A percentile compares a stretch with the other conserved stretches of the same genome.
These are phyloP conservation scores for Whalleya microplaca DNA, from an alignment of 2,329 filamentous ascomycete genomes.

Conservation along the genomic window DNA sequence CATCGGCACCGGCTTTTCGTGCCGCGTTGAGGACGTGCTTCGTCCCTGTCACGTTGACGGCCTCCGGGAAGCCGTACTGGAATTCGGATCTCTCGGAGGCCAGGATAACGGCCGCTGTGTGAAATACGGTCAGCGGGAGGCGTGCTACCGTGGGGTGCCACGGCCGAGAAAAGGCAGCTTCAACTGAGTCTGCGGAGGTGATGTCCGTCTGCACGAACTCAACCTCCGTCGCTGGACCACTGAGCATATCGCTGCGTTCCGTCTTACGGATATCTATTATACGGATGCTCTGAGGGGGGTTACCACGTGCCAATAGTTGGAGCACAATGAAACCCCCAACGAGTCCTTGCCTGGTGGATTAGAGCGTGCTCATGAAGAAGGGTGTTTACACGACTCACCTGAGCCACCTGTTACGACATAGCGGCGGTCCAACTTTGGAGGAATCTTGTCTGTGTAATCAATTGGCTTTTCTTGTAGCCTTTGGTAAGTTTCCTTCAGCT, in stretches of 20 bases:
- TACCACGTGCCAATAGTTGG: conserved; percentile 57
- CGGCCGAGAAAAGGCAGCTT: conserved; percentile 49
- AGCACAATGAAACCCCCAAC: conserved; percentile 59
- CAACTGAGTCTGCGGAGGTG: conserved; percentile 47
- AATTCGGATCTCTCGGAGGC: conserved; percentile 51
- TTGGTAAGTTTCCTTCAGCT: conserved; percentile 41
- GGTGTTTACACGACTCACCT: conserved; percentile 38
- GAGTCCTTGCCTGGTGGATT: conserved; percentile 44
- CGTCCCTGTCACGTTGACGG: conserved; percentile 56
- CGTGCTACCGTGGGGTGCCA: conserved; percentile 48
- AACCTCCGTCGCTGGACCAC: conserved; percentile 41
- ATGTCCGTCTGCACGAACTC: conserved; percentile 54
- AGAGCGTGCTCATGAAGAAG: neutral
- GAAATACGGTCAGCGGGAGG: conserved; percentile 59
- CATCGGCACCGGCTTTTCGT: conserved; percentile 47
- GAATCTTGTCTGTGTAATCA: conserved; percentile 44
- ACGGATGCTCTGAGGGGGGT: conserved; percentile 53
- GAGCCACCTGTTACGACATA: conserved; percentile 52
- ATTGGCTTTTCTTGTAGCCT: conserved; percentile 42
- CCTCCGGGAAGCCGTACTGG: conserved; percentile 48
- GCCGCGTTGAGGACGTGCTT: conserved; percentile 53
- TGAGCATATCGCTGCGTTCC: conserved; percentile 46
- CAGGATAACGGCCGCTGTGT: conserved; percentile 59
- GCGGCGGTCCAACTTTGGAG: conserved; percentile 44
- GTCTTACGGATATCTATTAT: conserved; percentile 55